These are phyloP conservation scores for Trichosporon coremiiforme DNA, from an alignment of 1,284 basidiomycete species.

Conservation along the genomic window DNA sequence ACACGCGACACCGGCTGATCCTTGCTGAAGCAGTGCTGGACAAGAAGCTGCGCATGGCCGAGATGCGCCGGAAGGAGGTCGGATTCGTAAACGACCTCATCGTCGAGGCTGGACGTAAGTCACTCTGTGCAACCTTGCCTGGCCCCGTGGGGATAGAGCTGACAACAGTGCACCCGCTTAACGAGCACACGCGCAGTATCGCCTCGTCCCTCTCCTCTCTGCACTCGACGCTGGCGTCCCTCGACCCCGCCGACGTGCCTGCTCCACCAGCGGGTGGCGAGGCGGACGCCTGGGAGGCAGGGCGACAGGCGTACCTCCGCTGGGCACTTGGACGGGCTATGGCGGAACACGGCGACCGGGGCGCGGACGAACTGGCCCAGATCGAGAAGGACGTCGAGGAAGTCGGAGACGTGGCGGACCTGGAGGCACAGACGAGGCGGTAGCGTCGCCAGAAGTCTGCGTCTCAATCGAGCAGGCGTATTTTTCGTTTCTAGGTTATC, in stretches of 20 bases:
- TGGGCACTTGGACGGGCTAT: constrained; percentile 51
- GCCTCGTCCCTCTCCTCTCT: constrained; percentile 37
- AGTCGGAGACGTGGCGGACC: constrained; percentile 34
- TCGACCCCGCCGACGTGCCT: constrained; percentile 9
- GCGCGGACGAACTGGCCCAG: constrained; percentile 27
- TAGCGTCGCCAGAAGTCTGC: background rate
- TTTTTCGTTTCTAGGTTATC: too few species aligned
- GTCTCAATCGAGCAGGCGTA: too few species aligned
- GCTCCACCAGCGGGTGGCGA: constrained; percentile 1
- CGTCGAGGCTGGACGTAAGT: constrained; percentile 43
- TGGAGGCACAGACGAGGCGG: constrained; percentile 29
- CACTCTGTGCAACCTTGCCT: too few species aligned
- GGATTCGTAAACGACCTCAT: constrained; percentile 51
- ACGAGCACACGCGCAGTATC: constrained; percentile 37
- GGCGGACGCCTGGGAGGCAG: constrained; percentile 49
- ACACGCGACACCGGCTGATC: constrained; percentile 43
- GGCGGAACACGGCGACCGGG: constrained; percentile 19
- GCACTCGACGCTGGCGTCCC: constrained; percentile 28
- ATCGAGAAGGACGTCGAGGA: constrained; percentile 33
- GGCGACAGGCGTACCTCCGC: constrained; percentile 54
- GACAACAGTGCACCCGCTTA: constrained; percentile 47
- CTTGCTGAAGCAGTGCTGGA: constrained; percentile 50
- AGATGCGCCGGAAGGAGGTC: constrained; percentile 50
- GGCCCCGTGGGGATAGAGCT: background rate
- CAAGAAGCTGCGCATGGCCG: constrained; percentile 43